Conservation (phyloP, 202 grass and related monocot genomes). For the Tripidium arundinaceum region DNA sequence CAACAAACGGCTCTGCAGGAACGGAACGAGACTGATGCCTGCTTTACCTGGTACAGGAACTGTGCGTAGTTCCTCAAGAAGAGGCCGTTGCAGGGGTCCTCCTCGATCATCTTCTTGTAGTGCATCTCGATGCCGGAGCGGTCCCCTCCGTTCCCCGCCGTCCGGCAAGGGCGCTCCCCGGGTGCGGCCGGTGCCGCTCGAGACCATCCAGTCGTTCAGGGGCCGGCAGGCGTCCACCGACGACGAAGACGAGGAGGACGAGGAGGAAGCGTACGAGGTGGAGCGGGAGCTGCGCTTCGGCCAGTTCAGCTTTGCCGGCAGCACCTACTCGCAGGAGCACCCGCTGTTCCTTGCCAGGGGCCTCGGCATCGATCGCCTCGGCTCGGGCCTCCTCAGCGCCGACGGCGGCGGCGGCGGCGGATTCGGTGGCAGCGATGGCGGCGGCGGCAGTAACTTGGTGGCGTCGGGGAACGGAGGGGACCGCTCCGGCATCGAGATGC, state of each 20-base stretch:
- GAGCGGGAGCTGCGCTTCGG: slow-evolving; percentile 34
- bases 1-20: too few species aligned
- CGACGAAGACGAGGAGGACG: slow-evolving; percentile 13
- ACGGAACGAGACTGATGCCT: background rate
- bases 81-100: slow-evolving; percentile 71
- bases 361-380: slow-evolving; percentile 78
- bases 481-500: slow-evolving; percentile 52
- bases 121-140: slow-evolving; percentile 56
- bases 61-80: slow-evolving; percentile 74
- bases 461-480: slow-evolving; percentile 47
- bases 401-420: background rate
- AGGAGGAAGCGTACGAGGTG: background rate
- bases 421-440: background rate
- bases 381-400: slow-evolving; percentile 43
- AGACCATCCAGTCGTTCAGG: slow-evolving; percentile 60
- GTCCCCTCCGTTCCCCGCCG: slow-evolving; percentile 46
- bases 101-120: slow-evolving; percentile 87
- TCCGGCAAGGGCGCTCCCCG: slow-evolving; percentile 28
- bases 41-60: slow-evolving; percentile 63
- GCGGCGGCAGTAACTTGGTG: slow-evolving; percentile 21
- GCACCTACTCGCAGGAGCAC: slow-evolving; percentile 35
- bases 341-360: slow-evolving; percentile 84
- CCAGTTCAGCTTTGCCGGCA: slow-evolving; percentile 5
- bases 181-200: slow-evolving; percentile 20
- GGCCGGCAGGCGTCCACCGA: background rate